Conservation (phyloP, 345 rosid species). For the Moringa oleifera region DNA sequence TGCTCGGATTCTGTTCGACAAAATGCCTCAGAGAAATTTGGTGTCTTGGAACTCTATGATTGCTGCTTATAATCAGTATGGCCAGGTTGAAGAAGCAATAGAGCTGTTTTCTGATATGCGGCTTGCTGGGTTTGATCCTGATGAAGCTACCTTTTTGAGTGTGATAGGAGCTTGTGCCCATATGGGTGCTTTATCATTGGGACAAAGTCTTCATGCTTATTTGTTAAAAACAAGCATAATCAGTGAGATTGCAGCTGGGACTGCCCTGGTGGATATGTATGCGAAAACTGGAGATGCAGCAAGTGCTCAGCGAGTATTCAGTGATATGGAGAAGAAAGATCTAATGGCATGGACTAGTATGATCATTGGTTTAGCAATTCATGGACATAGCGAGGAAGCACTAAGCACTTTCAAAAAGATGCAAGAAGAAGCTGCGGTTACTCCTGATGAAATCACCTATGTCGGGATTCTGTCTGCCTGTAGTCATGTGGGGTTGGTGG, state of each 20-base stretch:
- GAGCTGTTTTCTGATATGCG: slow-evolving; percentile 26
- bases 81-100: slow-evolving; percentile 27
- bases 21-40: slow-evolving; percentile 37
- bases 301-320: slow-evolving; percentile 11
- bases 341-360: slow-evolving; percentile 43
- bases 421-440: slow-evolving; percentile 29
- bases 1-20: slow-evolving; percentile 39
- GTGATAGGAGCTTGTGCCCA: slow-evolving; percentile 32
- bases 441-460: slow-evolving; percentile 41
- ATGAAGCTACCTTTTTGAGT: slow-evolving; percentile 37
- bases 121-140: slow-evolving; percentile 21
- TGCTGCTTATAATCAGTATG: slow-evolving; percentile 34
- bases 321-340: slow-evolving; percentile 28
- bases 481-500: slow-evolving; percentile 43
- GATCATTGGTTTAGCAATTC: slow-evolving; percentile 52
- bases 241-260: slow-evolving; percentile 21
- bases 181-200: slow-evolving; percentile 24
- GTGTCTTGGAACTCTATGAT: slow-evolving; percentile 44
- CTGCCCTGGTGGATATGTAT: slow-evolving; percentile 33
- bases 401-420: slow-evolving; percentile 33
- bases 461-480: slow-evolving; percentile 43
- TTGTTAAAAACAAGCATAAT: slow-evolving; percentile 18
- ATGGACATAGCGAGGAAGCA: slow-evolving; percentile 47
- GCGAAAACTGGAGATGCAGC: slow-evolving; percentile 27
- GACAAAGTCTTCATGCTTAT: slow-evolving; percentile 22